Evolutionary conservation across 768 basidiomycete genomes (phyloP).

Genomic region (Tricholoma saponaceum): DNA sequence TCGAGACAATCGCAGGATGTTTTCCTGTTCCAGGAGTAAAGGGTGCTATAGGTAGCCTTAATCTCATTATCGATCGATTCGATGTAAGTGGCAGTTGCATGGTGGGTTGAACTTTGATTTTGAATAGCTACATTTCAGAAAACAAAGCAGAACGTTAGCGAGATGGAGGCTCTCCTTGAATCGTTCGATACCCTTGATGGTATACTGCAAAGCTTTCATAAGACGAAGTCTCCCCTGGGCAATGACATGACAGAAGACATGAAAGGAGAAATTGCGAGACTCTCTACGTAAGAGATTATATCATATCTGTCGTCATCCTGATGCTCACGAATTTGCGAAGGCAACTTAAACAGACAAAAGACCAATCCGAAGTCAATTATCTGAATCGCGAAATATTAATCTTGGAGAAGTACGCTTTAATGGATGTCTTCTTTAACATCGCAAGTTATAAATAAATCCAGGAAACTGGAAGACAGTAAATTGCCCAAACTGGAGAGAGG

Average conservation of each 20-base stretch:
- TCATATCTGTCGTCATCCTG: background rate
- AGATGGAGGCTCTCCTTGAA: conserved; percentile 1
- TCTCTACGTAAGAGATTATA: background rate
- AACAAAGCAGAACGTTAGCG: conserved; percentile 7
- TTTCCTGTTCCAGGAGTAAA: conserved; percentile 11
- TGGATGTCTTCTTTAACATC: background rate
- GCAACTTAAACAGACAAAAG: background rate
- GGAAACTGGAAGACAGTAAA: background rate
- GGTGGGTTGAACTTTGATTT: background rate
- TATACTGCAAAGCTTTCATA: background rate
- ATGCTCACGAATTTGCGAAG: background rate
- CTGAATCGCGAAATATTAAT: background rate
- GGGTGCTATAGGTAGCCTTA: conserved; percentile 5
- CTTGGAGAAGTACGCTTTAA: background rate
- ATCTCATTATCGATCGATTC: conserved; percentile 6
- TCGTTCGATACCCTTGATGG: background rate
- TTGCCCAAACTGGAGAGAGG: background rate
- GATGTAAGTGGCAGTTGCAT: conserved; percentile 4
- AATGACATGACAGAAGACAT: background rate
- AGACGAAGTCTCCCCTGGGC: background rate
- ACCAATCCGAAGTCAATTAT: background rate
- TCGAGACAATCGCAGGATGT: conserved; percentile 13
- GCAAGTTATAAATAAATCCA: background rate
- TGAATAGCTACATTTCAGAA: background rate
- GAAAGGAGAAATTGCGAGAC: background rate